Evolutionary conservation across 179 eudicot genomes (phyloP), one percentile per base, ranked within the genome.

Genomic region (Actinidia chinensis): DNA sequence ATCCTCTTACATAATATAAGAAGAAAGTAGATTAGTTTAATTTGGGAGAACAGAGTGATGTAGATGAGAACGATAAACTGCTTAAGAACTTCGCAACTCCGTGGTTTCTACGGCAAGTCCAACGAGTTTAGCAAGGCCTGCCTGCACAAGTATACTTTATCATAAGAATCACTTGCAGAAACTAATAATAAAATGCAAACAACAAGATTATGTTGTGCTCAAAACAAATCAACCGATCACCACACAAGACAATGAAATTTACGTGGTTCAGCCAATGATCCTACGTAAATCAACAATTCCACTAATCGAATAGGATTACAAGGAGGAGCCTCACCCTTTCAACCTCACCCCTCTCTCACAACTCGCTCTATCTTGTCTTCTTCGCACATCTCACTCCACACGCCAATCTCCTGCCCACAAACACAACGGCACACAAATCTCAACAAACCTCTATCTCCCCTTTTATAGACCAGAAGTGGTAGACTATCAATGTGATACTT

Each of bases 21-120:
- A 42, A 63, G 6, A 74, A 79, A 68, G 20, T 13, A 46, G 77
- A 33, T 40, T 50, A n/a, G 65, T 15, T 66, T 28, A 42, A 61
- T 60, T 40, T 2, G 9, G 8, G 23, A 51, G 6, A 40, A 10
- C 33, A 5, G 7, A 13, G 11, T 2, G 12, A 11, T 25, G 46
- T 6, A 76, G 54, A 12, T 20, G 8, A 52, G n/a, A 46, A 50
- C 22, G 46, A 61, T 50, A 76, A 63, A 66, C 52, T 43, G 63
- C 90, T 87, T 66, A 28, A 76, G 6, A 40, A 9, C 65, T 56
- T 44, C 47, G 75, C n/a, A 76, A 48, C 83, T 81, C 84, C 71
- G 93, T 95, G 78, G 98, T 95, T 86, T 95, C 99, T 44, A 98
- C 99, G 67, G 98, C 99, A 84, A 95, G 98, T 85, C 99, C 99